These are phyloP conservation scores for Herpetomonas muscarum DNA, from an alignment of 208 protist genomes.

Conservation along the genomic window DNA sequence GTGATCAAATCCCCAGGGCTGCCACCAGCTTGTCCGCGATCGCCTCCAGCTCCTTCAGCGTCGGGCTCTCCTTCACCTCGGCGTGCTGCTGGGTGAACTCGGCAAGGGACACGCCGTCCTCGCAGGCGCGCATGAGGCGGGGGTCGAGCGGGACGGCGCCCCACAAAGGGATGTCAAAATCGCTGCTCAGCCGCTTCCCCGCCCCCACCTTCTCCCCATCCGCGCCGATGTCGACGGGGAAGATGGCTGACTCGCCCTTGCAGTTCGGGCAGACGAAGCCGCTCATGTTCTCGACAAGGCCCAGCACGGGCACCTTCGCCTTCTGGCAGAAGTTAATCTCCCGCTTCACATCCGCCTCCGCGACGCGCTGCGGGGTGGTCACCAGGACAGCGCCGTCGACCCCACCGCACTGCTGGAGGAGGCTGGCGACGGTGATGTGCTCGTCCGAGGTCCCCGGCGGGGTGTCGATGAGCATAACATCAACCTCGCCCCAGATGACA, in stretches of 20 bases:
- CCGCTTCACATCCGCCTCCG: slow-evolving; percentile 96
- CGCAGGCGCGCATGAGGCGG: slow-evolving; percentile 87
- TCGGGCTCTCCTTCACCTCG: slow-evolving; percentile 27
- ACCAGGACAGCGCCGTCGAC: slow-evolving; percentile 93
- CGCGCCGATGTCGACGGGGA: slow-evolving; percentile 45
- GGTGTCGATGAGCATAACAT: slow-evolving; percentile 99
- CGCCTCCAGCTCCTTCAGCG: slow-evolving; percentile 37
- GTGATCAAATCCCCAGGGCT: too few species aligned
- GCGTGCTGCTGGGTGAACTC: slow-evolving; percentile 31
- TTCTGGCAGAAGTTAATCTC: slow-evolving; percentile 99
- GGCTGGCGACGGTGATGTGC: slow-evolving; percentile 96
- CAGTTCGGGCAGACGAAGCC: slow-evolving; percentile 97
- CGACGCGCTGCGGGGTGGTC: slow-evolving; percentile 98
- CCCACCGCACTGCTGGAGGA: slow-evolving; percentile 84
- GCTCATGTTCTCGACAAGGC: slow-evolving; percentile 99
- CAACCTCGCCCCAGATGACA: slow-evolving; percentile 97
- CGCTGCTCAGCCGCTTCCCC: slow-evolving; percentile 64
- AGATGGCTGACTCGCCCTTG: slow-evolving; percentile 89
- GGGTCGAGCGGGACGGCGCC: slow-evolving; percentile 89
- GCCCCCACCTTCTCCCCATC: slow-evolving; percentile 44
- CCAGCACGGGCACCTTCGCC: slow-evolving; percentile 94
- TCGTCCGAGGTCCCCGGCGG: slow-evolving; percentile 99
- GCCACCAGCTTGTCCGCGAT: slow-evolving; percentile 42
- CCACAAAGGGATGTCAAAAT: slow-evolving; percentile 84
- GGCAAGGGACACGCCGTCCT: slow-evolving; percentile 71